A percentile compares a stretch with the other conserved stretches of the same genome.
phyloP scores from a whole-genome alignment of 2,329 filamentous ascomycete genomes.

The Cercospora sp. region DNA sequence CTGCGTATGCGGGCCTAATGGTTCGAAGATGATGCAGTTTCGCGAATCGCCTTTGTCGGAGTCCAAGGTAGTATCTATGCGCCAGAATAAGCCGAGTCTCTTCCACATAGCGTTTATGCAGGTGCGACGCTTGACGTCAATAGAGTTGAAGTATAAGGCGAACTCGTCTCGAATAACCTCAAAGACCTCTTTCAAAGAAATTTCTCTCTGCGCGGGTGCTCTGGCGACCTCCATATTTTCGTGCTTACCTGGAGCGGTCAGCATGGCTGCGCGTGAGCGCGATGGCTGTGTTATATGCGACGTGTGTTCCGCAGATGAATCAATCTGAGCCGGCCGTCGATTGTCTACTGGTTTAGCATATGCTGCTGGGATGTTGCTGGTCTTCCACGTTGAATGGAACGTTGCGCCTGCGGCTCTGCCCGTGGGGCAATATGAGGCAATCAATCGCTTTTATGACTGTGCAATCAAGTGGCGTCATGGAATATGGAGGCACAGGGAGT shows the following conservation, averaged over 20 bases:
- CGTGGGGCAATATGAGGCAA: neutral
- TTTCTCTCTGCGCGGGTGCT: neutral
- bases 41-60: neutral
- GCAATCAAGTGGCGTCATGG: neutral
- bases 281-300: neutral
- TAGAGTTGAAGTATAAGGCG: constrained; percentile 3
- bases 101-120: constrained; percentile 11
- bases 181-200: constrained; percentile 8
- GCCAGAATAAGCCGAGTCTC: constrained; percentile 11
- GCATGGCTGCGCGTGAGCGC: neutral
- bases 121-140: constrained; percentile 9
- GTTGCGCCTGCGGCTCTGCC: neutral
- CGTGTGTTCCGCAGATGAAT: neutral
- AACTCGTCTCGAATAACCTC: constrained; percentile 10
- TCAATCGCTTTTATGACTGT: neutral
- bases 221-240: neutral
- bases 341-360: constrained; percentile 1
- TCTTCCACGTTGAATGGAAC: neutral
- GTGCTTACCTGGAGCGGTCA: neutral
- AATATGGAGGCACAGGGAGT: neutral
- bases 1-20: constrained; percentile 42
- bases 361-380: constrained; percentile 14
- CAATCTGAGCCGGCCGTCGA: neutral
- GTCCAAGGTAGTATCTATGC: neutral
- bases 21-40: constrained; percentile 8